Evolutionary conservation across 1,284 basidiomycete species (phyloP), one percentile per base, ranked within the genome.

Genomic region (Heliocybe sulcata): DNA sequence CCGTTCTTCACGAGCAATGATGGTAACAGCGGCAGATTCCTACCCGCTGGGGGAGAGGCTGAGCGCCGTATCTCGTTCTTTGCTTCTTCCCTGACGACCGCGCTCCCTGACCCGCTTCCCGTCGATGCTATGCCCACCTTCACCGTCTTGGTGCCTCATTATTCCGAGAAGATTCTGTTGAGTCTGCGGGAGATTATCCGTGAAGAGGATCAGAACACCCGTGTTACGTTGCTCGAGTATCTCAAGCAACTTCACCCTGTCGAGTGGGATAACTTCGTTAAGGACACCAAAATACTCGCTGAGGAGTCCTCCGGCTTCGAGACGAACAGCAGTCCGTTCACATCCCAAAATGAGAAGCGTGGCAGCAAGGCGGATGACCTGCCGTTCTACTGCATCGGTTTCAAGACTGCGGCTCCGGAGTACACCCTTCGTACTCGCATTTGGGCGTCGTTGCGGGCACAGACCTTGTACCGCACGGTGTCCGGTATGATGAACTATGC

Each of bases 401-500:
- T 99, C 87, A 99, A 98, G 78, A 97, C 91, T 10, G 94, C 97
- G 11, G 95, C 96, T 3, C 96, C 96, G 12, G 97, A 99, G 70
- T 99, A 98, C 72, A 99, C 96, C 19, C 85, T 99, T 47, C 94
- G 96, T 63, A 99, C 97, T 0, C 92, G 97, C 71, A 99, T 99
- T 64, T 99, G 97, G 97, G 96, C 97, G 1, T 99, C 96, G 16
- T 82, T 99, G 25, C 92, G 97, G 57, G 96, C 95, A 11, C 97
- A 99, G 74, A 99, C 97, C 0, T 82, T 99, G 33, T 99, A 99
- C 73, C 90, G 97, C 61, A 99, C 97, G 14, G 94, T 99, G n/a
- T 99, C 97, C n/a, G 97, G 97, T 56, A 98, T 99, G 90, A 99
- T 99, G 97, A 99, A 99, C 79, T 99, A 99, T 76, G 91, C 92